Evolutionary conservation across 2,329 filamentous ascomycete genomes (phyloP), one percentile per base, ranked within the genome.

Genomic region (Huntiella moniliformis): DNA sequence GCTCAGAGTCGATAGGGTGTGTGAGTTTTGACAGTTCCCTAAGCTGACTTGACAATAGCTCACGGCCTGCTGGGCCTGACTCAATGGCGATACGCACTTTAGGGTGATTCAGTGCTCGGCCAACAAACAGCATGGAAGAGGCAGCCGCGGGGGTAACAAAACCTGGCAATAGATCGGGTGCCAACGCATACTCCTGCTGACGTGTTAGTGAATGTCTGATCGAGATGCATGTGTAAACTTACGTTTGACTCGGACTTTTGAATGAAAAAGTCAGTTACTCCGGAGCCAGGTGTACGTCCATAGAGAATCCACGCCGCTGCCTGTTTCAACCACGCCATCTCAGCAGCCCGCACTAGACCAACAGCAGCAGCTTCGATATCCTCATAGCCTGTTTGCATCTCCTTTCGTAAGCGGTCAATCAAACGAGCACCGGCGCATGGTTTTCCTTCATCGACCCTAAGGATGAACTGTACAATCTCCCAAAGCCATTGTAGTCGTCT

Each of bases 291-390:
- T 48, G 94, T 63, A 43, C 81, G 76, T 4, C 91, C 91, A 58
- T 94, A 92, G 11, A 96, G 63, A 6, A 96, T 70, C 88, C 88
- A 98, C 18, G 82, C 82, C 3, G 85, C 82, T 8, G 92, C 70
- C 57, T 94, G 86, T 59, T 85, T 82, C 56, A 96, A 65, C 91
- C 91, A 98, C 6, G 87, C 82, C 28, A 74, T 81, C 63, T 98
- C 88, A 0, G 86, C 87, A 16, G 84, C 70, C 11, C 67, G 72
- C n/a, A 84, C 71, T 33, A 96, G 64, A 49, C 79, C 74, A 51
- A 76, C 63, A 0, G 85, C 80, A 35, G 82, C 78, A 48, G 77
- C 73, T 57, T 88, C 84, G 46, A 98, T 76, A 56, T 95, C 86
- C 5, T 74, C 67, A 60, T 92, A 96, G 11, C 91, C 91, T 5